phyloP scores from a whole-genome alignment of 1,284 basidiomycete genomes.

The Moesziomyces globuligerus region DNA sequence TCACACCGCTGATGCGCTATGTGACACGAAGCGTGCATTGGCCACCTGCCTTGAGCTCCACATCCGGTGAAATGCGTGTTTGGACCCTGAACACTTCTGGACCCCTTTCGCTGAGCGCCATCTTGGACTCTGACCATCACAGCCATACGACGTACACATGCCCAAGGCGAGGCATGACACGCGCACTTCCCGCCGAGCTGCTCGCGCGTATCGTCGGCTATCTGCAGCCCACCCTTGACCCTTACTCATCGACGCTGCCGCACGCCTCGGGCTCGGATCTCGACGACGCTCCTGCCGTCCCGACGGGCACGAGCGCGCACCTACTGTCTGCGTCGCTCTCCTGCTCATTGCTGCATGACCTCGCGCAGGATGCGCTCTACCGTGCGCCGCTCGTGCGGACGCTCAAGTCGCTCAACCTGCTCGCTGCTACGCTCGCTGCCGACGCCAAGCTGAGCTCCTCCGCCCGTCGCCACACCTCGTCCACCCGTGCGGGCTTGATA shows the following conservation, averaged over 20 bases:
- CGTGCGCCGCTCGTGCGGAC: constrained; percentile 21
- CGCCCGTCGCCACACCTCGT: neutral
- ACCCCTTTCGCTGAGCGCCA: no score
- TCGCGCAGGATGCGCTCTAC: constrained; percentile 10
- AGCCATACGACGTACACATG: neutral
- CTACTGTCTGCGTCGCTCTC: constrained; percentile 16
- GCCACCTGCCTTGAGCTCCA: neutral
- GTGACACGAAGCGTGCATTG: constrained; percentile 7
- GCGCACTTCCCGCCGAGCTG: constrained; percentile 31
- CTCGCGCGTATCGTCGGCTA: constrained; percentile 22
- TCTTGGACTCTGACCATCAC: no score
- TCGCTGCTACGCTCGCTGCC: constrained; percentile 18
- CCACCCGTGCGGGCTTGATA: constrained; percentile 4
- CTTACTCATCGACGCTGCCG: constrained; percentile 26
- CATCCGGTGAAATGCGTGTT: constrained; percentile 2
- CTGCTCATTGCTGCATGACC: constrained; percentile 12
- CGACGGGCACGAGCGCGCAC: constrained; percentile 11
- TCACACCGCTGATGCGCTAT: neutral
- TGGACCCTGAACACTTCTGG: constrained; percentile 5
- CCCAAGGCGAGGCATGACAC: neutral
- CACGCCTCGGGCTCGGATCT: constrained; percentile 12
- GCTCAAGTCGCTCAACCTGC: constrained; percentile 19
- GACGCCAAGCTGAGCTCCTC: constrained; percentile 6
- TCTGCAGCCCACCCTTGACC: constrained; percentile 18
- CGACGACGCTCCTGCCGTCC: constrained; percentile 13